A percentile compares a stretch with the other conserved stretches of the same genome.
phyloP scores from a whole-genome alignment of 2,329 filamentous ascomycete species.

The Claviceps capensis region DNA sequence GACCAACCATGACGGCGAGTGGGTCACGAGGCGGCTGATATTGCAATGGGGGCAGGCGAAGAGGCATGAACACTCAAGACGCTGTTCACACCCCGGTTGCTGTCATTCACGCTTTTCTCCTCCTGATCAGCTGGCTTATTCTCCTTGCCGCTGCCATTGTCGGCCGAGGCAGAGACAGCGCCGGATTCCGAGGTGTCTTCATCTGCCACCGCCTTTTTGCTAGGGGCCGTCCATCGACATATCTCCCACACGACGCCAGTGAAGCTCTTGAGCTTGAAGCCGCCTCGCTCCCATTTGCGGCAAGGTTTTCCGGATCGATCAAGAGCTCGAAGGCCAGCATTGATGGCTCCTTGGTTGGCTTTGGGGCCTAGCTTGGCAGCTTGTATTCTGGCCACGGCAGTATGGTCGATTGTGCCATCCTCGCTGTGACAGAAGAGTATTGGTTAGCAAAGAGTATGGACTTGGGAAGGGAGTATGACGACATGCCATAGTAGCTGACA shows the following conservation, averaged over 20 bases:
- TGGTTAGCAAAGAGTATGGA: conserved; percentile 15
- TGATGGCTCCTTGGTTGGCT: conserved; percentile 94
- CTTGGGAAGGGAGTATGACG: not conserved
- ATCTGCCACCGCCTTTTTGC: conserved; percentile 35
- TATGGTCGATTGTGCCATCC: conserved; percentile 48
- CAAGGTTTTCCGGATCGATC: conserved; percentile 87
- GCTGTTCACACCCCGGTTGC: conserved; percentile 34
- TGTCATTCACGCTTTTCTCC: conserved; percentile 33
- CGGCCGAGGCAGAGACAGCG: conserved; percentile 31
- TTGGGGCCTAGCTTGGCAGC: conserved; percentile 79
- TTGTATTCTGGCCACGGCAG: conserved; percentile 32
- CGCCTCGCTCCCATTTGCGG: conserved; percentile 76
- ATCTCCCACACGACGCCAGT: conserved; percentile 77
- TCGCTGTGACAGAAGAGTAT: conserved; percentile 31
- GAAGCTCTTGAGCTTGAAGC: conserved; percentile 80
- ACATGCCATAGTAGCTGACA: not conserved
- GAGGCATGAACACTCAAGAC: conserved; percentile 36
- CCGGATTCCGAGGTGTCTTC: conserved; percentile 32
- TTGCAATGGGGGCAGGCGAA: conserved; percentile 36
- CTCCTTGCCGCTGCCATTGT: conserved; percentile 46
- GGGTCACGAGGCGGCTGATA: conserved; percentile 28
- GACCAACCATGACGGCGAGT: not conserved
- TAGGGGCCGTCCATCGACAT: conserved; percentile 66
- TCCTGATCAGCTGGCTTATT: conserved; percentile 46
- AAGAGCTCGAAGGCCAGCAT: conserved; percentile 84